phyloP scores from a whole-genome alignment of 345 rosid species.

The Citrus maxima region DNA sequence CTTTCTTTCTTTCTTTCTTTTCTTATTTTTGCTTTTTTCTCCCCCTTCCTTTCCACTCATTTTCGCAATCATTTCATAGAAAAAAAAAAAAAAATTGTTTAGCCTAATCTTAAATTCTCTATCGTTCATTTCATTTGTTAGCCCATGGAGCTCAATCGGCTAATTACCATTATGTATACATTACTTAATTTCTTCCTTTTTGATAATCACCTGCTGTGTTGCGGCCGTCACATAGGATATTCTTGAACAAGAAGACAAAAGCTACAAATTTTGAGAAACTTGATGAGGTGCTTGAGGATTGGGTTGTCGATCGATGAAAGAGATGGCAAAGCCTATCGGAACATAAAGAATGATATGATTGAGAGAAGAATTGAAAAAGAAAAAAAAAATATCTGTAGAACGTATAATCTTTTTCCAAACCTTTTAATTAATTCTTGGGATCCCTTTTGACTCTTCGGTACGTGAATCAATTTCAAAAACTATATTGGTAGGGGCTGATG shows the following conservation, averaged over 20 bases:
- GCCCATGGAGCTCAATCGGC: neutral
- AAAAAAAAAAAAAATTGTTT: neutral
- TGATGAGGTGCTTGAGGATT: constrained; percentile 1
- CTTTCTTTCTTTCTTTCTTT: neutral
- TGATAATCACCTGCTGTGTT: too few relatives aligned
- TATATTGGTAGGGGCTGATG: neutral
- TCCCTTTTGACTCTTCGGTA: neutral
- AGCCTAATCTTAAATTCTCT: neutral
- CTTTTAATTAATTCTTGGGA: neutral
- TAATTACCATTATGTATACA: neutral
- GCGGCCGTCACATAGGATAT: neutral
- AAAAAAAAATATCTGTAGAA: neutral
- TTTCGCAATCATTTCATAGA: neutral
- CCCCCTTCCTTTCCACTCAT: neutral
- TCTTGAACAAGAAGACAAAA: neutral
- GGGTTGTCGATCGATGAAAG: neutral
- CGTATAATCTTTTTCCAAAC: neutral
- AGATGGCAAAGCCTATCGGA: neutral
- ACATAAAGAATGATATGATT: neutral
- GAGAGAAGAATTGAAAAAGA: too few relatives aligned
- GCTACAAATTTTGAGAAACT: neutral
- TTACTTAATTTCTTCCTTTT: neutral
- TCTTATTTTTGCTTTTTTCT: neutral
- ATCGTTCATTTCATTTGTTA: neutral
- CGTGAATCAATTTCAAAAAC: neutral